Percentiles rank a stretch among this genome's conserved stretches.
phyloP scores from a whole-genome alignment of 179 eudicot species.

The Heliamphora pulchella region DNA sequence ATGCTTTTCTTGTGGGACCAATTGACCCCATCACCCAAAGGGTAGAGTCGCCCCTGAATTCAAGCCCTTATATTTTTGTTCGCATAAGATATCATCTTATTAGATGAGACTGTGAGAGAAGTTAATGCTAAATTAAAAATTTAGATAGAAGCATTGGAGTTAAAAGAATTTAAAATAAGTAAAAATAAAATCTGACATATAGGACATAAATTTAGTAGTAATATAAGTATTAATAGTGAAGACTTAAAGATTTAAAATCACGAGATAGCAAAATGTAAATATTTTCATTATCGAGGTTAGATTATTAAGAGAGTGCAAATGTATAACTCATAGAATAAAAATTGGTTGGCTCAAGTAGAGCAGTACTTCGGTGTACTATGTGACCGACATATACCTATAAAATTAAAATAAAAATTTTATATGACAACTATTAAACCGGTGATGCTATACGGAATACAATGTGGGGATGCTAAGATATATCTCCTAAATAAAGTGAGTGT shows the following conservation, averaged over 20 bases:
- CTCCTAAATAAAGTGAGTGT: background rate
- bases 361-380: background rate
- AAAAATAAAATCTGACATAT: no score
- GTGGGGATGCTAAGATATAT: background rate
- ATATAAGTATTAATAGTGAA: no score
- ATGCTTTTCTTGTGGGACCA: no score
- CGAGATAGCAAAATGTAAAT: background rate
- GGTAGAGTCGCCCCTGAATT: no score
- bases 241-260: no score
- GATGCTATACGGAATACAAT: background rate
- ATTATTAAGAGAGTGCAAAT: background rate
- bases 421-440: background rate
- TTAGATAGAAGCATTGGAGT: background rate
- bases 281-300: background rate
- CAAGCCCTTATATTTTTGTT: no score
- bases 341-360: background rate
- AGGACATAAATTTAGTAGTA: background rate
- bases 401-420: background rate
- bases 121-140: background rate
- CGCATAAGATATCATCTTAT: no score
- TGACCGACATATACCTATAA: background rate
- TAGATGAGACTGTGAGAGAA: background rate
- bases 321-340: background rate
- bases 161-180: background rate
- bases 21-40: no score